Evolutionary conservation across 768 basidiomycete species (phyloP).

Genomic region (Amylocystis lapponica): DNA sequence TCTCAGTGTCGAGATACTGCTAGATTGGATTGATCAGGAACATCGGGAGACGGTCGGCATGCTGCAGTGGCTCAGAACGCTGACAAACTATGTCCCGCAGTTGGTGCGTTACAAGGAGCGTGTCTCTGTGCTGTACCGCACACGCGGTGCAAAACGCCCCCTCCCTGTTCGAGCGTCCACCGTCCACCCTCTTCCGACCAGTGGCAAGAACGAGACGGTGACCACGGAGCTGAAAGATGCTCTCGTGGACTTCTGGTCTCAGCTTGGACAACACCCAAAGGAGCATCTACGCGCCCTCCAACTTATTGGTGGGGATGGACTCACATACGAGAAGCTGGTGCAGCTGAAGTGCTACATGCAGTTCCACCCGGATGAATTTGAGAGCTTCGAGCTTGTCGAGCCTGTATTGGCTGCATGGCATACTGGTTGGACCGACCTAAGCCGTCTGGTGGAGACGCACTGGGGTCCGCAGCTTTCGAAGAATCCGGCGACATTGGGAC

Average conservation of each 20-base stretch:
- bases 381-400: slow-evolving; percentile 2
- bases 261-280: slow-evolving; percentile 24
- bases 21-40: slow-evolving; percentile 18
- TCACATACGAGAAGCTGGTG: slow-evolving; percentile 28
- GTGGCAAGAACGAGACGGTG: slow-evolving; percentile 22
- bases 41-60: slow-evolving; percentile 22
- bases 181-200: slow-evolving; percentile 26
- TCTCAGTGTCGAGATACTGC: slow-evolving; percentile 20
- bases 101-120: slow-evolving; percentile 14
- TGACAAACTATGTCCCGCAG: slow-evolving; percentile 22
- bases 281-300: slow-evolving; percentile 18
- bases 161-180: slow-evolving; percentile 3
- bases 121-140: slow-evolving; percentile 19
- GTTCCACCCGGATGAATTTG: not conserved
- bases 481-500: slow-evolving; percentile 28
- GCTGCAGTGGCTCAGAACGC: slow-evolving; percentile 24
- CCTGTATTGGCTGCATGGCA: slow-evolving; percentile 12
- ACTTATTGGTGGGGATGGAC: slow-evolving; percentile 30
- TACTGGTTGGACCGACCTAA: slow-evolving; percentile 6
- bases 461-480: slow-evolving; percentile 19
- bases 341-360: slow-evolving; percentile 10
- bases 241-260: slow-evolving; percentile 28
- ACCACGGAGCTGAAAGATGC: slow-evolving; percentile 27
- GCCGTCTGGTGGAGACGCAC: slow-evolving; percentile 19
- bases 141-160: slow-evolving; percentile 12